Conservation (phyloP, 192 early-diverging fungal genomes). For the Lunasporangiospora selenospora region DNA sequence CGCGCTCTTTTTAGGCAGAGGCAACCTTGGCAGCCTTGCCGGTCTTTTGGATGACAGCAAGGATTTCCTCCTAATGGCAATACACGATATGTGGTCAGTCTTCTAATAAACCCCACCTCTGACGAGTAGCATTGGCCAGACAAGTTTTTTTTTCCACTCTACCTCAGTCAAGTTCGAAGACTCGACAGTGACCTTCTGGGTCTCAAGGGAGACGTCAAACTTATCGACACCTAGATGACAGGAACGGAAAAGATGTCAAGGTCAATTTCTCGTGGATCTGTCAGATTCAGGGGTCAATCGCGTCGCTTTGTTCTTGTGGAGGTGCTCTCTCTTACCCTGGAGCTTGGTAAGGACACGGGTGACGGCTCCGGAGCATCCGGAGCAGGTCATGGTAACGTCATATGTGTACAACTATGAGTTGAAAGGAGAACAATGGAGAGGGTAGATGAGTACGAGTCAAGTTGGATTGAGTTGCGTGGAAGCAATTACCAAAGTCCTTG, state of each 20-base stretch:
- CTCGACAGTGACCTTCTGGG: slow-evolving; percentile 65
- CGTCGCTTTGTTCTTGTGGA: too few species aligned
- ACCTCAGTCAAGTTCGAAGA: slow-evolving; percentile 31
- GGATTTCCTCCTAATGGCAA: slow-evolving; percentile 25
- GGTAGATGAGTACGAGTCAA: too few species aligned
- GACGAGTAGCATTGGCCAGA: too few species aligned
- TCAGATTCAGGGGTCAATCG: too few species aligned
- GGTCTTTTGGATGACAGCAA: slow-evolving; percentile 40
- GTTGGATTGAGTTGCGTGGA: too few species aligned
- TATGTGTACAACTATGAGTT: slow-evolving; percentile 66
- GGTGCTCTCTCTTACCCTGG: slow-evolving; percentile 54
- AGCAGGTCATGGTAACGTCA: slow-evolving; percentile 83
- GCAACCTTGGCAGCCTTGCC: slow-evolving; percentile 47
- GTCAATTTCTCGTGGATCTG: too few species aligned
- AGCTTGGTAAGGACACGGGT: slow-evolving; percentile 69
- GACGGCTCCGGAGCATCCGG: slow-evolving; percentile 80
- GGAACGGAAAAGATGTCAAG: too few species aligned
- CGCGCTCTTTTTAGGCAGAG: too few species aligned
- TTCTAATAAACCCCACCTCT: too few species aligned
- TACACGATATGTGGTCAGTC: too few species aligned
- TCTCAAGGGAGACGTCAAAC: slow-evolving; percentile 67
- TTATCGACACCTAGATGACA: slow-evolving; percentile 52
- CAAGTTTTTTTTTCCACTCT: too few species aligned
- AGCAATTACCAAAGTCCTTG: background rate
- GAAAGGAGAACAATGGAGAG: background rate